Evolutionary conservation across 2,329 filamentous ascomycete species (phyloP).

Genomic region (Hypoxylon sp.): DNA sequence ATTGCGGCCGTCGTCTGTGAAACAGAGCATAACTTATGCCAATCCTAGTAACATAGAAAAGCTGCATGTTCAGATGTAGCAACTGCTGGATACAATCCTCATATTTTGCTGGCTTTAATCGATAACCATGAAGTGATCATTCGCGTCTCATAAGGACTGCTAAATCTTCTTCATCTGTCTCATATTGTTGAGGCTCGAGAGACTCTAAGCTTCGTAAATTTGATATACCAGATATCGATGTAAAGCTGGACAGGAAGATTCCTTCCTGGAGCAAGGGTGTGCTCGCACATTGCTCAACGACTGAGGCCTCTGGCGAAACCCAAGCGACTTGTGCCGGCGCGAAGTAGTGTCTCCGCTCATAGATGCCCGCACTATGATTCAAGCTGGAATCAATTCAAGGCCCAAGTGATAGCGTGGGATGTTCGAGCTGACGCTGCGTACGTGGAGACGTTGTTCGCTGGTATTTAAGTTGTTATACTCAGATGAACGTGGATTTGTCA

Average conservation of each 20-base stretch:
- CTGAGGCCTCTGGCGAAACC: background rate
- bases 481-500: background rate
- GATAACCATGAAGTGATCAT: background rate
- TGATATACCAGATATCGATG: background rate
- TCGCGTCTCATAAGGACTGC: background rate
- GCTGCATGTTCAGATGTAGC: background rate
- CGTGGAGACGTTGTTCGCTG: background rate
- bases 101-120: background rate
- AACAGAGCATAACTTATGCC: background rate
- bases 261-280: background rate
- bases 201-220: background rate
- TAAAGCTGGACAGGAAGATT: background rate
- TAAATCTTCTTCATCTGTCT: background rate
- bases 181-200: too few relatives aligned
- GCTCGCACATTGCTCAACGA: background rate
- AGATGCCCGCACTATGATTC: background rate
- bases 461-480: background rate
- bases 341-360: background rate
- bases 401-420: background rate
- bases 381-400: background rate
- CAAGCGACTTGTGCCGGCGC: background rate
- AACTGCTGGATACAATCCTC: background rate
- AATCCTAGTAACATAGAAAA: background rate
- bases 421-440: slow-evolving; percentile 4
- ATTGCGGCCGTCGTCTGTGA: background rate